phyloP scores from a whole-genome alignment of 1,284 basidiomycete genomes.

The Macrocystidia cucumis region DNA sequence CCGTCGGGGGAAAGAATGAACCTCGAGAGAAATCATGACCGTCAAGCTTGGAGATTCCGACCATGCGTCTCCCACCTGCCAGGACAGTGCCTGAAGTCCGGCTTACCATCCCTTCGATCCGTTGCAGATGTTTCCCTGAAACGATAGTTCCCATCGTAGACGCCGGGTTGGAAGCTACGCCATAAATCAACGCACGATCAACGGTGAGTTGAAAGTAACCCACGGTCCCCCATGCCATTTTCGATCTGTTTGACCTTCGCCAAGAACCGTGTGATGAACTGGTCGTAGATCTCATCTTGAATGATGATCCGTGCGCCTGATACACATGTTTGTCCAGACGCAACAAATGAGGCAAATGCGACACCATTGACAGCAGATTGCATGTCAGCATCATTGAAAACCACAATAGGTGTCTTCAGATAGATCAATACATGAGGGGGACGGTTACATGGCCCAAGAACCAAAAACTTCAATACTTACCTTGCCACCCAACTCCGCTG shows the following conservation, averaged over 20 bases:
- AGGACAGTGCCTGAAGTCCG: conserved; percentile 42
- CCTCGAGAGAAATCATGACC: conserved; percentile 61
- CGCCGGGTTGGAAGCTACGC: conserved; percentile 54
- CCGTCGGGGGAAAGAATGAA: conserved; percentile 71
- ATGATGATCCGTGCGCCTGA: conserved; percentile 71
- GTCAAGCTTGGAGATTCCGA: conserved; percentile 54
- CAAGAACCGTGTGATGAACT: conserved; percentile 56
- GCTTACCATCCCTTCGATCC: conserved; percentile 53
- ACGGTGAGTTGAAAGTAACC: conserved; percentile 16
- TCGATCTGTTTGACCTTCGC: conserved; percentile 57
- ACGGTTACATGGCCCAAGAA: not conserved
- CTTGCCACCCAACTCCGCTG: conserved; percentile 80
- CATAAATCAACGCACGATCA: not conserved
- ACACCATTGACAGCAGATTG: conserved; percentile 66
- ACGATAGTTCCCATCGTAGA: conserved; percentile 77
- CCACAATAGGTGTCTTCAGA: conserved; percentile 61
- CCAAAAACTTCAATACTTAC: conserved; percentile 22
- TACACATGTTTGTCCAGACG: conserved; percentile 81
- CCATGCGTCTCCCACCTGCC: conserved; percentile 59
- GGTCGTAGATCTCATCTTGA: conserved; percentile 59
- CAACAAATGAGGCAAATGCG: conserved; percentile 77
- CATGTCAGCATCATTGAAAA: conserved; percentile 73
- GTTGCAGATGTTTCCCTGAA: conserved; percentile 50
- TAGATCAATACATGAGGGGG: conserved; percentile 2
- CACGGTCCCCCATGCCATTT: conserved; percentile 69